These are phyloP conservation scores for Hypoxylon sp. DNA, from an alignment of 2,329 filamentous ascomycete species.

Conservation along the genomic window DNA sequence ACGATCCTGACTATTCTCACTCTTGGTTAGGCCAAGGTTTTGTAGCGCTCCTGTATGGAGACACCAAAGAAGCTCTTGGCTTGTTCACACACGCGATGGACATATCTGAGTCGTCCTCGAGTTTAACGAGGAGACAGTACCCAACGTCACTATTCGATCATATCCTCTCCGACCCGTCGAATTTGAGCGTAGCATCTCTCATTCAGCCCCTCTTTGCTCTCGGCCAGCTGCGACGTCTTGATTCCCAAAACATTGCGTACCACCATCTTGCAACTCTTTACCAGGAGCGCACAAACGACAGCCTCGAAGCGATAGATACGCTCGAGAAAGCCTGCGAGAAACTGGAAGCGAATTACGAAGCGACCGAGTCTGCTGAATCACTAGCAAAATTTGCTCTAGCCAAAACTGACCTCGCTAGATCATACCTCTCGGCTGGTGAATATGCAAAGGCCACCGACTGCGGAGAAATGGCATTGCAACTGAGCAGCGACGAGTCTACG, in stretches of 20 bases:
- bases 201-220: slow-evolving; percentile 91
- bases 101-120: slow-evolving; percentile 81
- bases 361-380: slow-evolving; percentile 78
- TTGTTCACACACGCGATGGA: slow-evolving; percentile 96
- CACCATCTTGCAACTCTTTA: slow-evolving; percentile 84
- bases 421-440: slow-evolving; percentile 75
- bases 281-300: slow-evolving; percentile 82
- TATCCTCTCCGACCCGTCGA: slow-evolving; percentile 69
- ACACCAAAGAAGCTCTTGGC: slow-evolving; percentile 79
- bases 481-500: slow-evolving; percentile 78
- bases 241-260: slow-evolving; percentile 76
- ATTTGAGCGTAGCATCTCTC: slow-evolving; percentile 68
- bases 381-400: slow-evolving; percentile 83
- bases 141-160: slow-evolving; percentile 85
- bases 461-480: slow-evolving; percentile 81
- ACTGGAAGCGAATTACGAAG: slow-evolving; percentile 86
- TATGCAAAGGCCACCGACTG: slow-evolving; percentile 80
- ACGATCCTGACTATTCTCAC: slow-evolving; percentile 91
- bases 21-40: slow-evolving; percentile 96
- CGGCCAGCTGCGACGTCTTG: slow-evolving; percentile 79
- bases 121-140: slow-evolving; percentile 82
- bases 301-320: slow-evolving; percentile 69
- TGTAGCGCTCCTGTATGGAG: slow-evolving; percentile 80
- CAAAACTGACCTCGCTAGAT: slow-evolving; percentile 88
- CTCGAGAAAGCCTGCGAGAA: slow-evolving; percentile 74